Base-by-base conservation (phyloP, 139 green algal genomes). In the Spirogloea muscicola region DNA sequence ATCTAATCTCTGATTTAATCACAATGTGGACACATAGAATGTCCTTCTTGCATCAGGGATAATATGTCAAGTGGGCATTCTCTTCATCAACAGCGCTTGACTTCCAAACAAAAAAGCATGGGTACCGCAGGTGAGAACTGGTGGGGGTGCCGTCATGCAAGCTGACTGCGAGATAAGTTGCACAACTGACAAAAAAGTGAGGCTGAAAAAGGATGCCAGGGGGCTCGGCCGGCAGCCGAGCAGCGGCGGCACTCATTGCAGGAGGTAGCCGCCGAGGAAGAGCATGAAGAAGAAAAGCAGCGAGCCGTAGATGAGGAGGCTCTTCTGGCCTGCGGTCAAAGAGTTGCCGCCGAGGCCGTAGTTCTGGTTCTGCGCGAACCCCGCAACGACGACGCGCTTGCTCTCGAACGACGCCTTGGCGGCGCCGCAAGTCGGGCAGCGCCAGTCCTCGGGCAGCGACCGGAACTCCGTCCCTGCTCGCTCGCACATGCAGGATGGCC, bases 331-430 rank as follows among this genome's bases (percentile, higher is more conserved):
- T 4, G 73, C 87, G 6, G 92, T 97, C 85, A 97, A 87, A 33
- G 77, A 82, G 84, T 98, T 98, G 51, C 83, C 89, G 9, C 93
- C 93, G 6, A 98, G 74, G 0, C 93, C 64, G 3, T 82, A 83
- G 64, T 81, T 81, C 82, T 96, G 91, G 84, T 98, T 98, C 74
- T 94, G 88, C 3, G 89, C 91, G 84, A 97, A 97, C 10, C 93
- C 93, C 0, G 93, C 93, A 13, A 97, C 76, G 40, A 90, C 84
- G 37, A 79, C 60, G 51, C 37, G 46, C 18, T 75, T 69, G 2
- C 66, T 79, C 63, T 90, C 42, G 80, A 98, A 98, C 25, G 84
- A 78, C 4, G 37, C 49, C 79, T 93, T 93, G 21, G 77, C 68
- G 1, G 90, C 87, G 27, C 88, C 89, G 70, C 93, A 98, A 16